Base-by-base conservation (phyloP, 345 rosid species). In the Dovyalis caffra region DNA sequence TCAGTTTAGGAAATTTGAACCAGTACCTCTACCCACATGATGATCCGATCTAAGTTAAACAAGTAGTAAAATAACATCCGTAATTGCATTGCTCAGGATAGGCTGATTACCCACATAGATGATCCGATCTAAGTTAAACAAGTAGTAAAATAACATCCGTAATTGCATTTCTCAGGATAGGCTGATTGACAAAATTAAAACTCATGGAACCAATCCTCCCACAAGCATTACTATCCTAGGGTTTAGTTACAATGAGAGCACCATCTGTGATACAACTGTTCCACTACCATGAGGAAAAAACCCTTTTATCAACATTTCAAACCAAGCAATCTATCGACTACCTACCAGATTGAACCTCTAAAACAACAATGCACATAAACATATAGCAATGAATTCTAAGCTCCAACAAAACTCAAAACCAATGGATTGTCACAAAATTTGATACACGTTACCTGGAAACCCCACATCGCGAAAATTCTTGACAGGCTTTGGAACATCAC, bases 401-500 rank as follows among this genome's bases (percentile, higher is more conserved):
- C 61, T 33, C 31, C 16, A 14, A 16, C n/a, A 37, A 1, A 29
- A 25, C 21, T 6, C 23, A 35, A 68, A 18, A 16, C 0, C 8
- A 26, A 61, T 25, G 29, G 65, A 20, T 56, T 32, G 26, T 57
- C 37, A 6, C 26, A 74, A 70, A 34, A 65, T 68, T 40, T 61
- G 81, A 69, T 38, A 47, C 16, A 66, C 53, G 40, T 64, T 81
- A 93, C 99, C 99, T 21, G 99, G 99, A 86, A 96, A 92, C 35
- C 99, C 97, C 38, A 88, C 84, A 78, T 96, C 97, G 18, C 75
- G 72, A 64, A 96, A 96, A 67, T 68, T 85, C 79, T 90, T 92
- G 68, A 96, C 92, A 38, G 99, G 99, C 79, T 90, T 96, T 3
- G 99, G 99, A 80, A 96, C 82, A 87, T 93, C 97, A 23, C 87